Base-by-base conservation (phyloP, 768 basidiomycete genomes). In the Imleria badia region DNA sequence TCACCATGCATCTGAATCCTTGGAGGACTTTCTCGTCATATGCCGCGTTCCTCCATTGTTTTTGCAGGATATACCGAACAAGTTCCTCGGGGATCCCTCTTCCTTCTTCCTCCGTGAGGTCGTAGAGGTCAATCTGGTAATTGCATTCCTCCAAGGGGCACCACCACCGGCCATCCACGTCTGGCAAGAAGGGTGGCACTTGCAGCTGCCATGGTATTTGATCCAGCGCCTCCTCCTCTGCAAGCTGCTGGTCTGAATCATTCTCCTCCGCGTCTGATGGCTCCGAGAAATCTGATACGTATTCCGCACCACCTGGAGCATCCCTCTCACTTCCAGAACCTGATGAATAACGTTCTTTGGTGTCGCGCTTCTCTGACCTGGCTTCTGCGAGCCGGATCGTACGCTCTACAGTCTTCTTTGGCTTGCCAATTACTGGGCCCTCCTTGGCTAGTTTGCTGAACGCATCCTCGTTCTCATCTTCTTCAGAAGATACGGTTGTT, bases 251-350 rank as follows among this genome's bases (percentile, higher is more conserved):
- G 38, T 68, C 67, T 43, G 76, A 73, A 40, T 77, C 76, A 2
- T 77, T 67, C n/a, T 69, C 74, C 7, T 76, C 71, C 13, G 69
- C 70, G 20, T 79, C 77, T 5, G 82, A 82, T 8, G 66, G 62
- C n/a, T 78, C 77, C 12, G 80, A 81, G 63, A 85, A 86, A 60
- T 86, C 84, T 0, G 80, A 75, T 62, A 81, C 82, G 57, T 85
- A 85, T 12, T 38, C 62, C 63, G 72, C 44, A 62, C 45, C 48
- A 14, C 45, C 49, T n/a, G 36, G 50, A 22, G 36, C 35, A 13
- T 44, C 59, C 22, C 17, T 54, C 1, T 72, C 70, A 13, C 63
- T 61, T 2, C 26, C 66, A 33, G 72, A 65, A 14, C 33, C 56
- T 2, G 68, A 66, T 10, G 59, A 59, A 35, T 48, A 23, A 13